A percentile compares a stretch with the other conserved stretches of the same genome.
phyloP scores from a whole-genome alignment of 2,329 filamentous ascomycete species.

The Fusarium oxysporum region DNA sequence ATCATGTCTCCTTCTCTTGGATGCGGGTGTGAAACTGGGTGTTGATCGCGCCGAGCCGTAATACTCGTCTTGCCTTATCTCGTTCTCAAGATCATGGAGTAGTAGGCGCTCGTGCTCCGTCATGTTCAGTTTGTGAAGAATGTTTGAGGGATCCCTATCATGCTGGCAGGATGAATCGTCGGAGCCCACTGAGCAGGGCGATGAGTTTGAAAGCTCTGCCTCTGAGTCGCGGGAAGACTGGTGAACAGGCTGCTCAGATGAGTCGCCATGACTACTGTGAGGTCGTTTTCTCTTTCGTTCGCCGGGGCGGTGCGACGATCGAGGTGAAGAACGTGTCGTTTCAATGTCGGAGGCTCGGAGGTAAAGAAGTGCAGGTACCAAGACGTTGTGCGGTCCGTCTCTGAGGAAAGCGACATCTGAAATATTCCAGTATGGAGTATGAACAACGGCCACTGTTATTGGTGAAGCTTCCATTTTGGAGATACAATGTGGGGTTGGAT shows the following conservation, averaged over 20 bases:
- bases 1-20: neutral
- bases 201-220: accelerated
- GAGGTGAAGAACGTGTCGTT: neutral
- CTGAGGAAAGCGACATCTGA: neutral
- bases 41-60: neutral
- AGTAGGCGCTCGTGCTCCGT: neutral
- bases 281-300: neutral
- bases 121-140: neutral
- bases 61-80: neutral
- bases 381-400: neutral
- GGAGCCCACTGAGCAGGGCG: neutral
- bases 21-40: accelerated
- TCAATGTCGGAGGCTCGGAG: neutral
- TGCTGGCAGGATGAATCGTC: neutral
- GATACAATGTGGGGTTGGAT: neutral
- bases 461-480: neutral
- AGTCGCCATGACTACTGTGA: accelerated
- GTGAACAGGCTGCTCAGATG: accelerated
- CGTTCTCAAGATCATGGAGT: neutral
- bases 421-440: neutral
- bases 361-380: neutral
- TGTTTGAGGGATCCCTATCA: accelerated
- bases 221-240: accelerated
- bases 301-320: accelerated
- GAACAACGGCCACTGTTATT: neutral